Conservation (phyloP, 179 eudicot genomes). For the Spinacia oleracea region DNA sequence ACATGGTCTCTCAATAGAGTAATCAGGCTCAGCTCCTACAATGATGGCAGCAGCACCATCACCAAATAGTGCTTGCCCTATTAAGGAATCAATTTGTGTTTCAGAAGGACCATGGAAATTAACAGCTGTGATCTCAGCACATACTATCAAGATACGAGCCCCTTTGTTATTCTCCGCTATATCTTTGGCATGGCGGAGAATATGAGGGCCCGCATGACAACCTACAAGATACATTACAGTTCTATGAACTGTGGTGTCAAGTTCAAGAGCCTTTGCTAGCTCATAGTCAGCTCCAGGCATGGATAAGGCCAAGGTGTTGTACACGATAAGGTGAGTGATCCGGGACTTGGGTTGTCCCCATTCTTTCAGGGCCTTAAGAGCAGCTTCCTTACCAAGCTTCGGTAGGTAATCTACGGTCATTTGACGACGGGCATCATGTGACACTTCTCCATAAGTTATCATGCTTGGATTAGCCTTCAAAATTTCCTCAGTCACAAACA, state of each 20-base stretch:
- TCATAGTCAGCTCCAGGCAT: conserved; percentile 1
- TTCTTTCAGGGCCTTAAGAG: conserved; percentile 14
- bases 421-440: conserved; percentile 4
- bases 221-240: conserved; percentile 23
- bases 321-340: background rate
- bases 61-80: conserved; percentile 19
- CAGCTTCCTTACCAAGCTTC: background rate
- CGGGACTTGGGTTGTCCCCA: conserved; percentile 17
- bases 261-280: background rate
- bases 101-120: conserved; percentile 23
- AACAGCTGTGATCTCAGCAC: conserved; percentile 15
- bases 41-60: conserved; percentile 18
- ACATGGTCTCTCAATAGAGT: conserved; percentile 5
- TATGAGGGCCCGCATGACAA: conserved; percentile 33
- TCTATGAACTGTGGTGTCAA: background rate
- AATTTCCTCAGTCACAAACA: conserved; percentile 21
- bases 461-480: conserved; percentile 26
- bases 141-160: conserved; percentile 4
- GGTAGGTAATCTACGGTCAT: conserved; percentile 1
- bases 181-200: conserved; percentile 28
- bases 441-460: conserved; percentile 7
- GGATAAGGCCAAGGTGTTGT: background rate
- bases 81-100: background rate
- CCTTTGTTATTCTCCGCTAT: conserved; percentile 22
- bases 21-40: conserved; percentile 16